Evolutionary conservation across 495 filamentous ascomycete genomes (phyloP), one percentile per base, ranked within the genome.

Genomic region (Rhizodiscina lignyota): DNA sequence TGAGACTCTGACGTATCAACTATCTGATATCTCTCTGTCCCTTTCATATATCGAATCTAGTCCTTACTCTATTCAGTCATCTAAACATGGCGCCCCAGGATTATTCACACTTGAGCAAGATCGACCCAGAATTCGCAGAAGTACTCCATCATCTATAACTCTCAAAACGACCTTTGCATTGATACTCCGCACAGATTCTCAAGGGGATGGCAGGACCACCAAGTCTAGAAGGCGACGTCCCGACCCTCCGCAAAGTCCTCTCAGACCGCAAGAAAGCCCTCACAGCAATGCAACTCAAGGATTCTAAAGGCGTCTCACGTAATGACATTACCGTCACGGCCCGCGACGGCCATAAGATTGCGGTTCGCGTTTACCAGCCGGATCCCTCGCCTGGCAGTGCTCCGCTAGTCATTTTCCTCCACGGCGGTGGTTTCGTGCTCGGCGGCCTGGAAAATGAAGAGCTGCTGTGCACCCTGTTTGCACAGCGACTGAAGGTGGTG

Each of bases 381-480:
- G 20, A 5, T 5, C 16, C 20, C 8, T 20, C 33, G 15, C 17
- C 33, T 8, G 33, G 20, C 18, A 20, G 33, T 5, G 21, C 18
- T 10, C 33, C 33, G 16, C 21, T 35, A 8, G 20, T 35, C 6
- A 13, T 27, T 6, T 27, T 27, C 24, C 13, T 8, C 13, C 44
- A 47, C 30, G 44, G 44, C 28, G 44, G 44, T n/a, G 44, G 44
- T 18, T 47, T 48, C 34, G 2, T 39, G 16, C 34, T 40, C 20
- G 44, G 44, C 2, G 35, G 32, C 1, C 12, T 47, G 5, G n/a
- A 18, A 16, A 32, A 16, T 21, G 41, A 47, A 11, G 37, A 43
- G 26, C 27, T 32, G 8, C n/a, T 28, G 0, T 43, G 36, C 21
- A 21, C 35, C 8, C n/a, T 18, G 26, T 27, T 40, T 5, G 40